phyloP scores from a whole-genome alignment of 1,284 basidiomycete species.

The Exobasidium rhododendri region DNA sequence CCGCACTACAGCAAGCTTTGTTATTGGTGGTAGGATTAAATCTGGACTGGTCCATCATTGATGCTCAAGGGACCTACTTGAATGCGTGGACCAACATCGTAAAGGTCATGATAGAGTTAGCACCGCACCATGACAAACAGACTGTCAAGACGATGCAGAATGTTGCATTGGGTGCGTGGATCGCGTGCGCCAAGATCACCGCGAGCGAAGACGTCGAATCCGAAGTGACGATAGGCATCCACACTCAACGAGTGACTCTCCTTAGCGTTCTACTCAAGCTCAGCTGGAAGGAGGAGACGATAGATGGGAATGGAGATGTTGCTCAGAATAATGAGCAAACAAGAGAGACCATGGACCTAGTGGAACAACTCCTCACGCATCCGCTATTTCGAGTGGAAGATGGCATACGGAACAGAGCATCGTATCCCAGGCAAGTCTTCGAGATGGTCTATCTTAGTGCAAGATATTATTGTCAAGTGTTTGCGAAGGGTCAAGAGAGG shows the following conservation, averaged over 20 bases:
- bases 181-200: slow-evolving; percentile 55
- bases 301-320: neutral
- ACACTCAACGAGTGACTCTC: slow-evolving; percentile 70
- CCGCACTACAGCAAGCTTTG: slow-evolving; percentile 49
- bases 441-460: slow-evolving; percentile 16
- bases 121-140: slow-evolving; percentile 61
- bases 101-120: slow-evolving; percentile 60
- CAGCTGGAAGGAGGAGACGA: slow-evolving; percentile 55
- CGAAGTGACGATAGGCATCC: slow-evolving; percentile 79
- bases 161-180: slow-evolving; percentile 29
- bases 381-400: slow-evolving; percentile 70
- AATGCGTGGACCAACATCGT: slow-evolving; percentile 76
- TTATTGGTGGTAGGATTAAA: slow-evolving; percentile 65
- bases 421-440: slow-evolving; percentile 55
- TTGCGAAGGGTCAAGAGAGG: neutral
- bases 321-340: neutral
- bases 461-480: neutral
- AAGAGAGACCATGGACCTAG: slow-evolving; percentile 51
- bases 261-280: slow-evolving; percentile 73
- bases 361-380: slow-evolving; percentile 68
- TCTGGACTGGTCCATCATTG: slow-evolving; percentile 76
- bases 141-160: slow-evolving; percentile 22
- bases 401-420: slow-evolving; percentile 65
- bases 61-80: slow-evolving; percentile 70
- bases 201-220: slow-evolving; percentile 70